Evolutionary conservation across 352 stramenopile genomes (phyloP).

Genomic region (Globisporangium nunn): DNA sequence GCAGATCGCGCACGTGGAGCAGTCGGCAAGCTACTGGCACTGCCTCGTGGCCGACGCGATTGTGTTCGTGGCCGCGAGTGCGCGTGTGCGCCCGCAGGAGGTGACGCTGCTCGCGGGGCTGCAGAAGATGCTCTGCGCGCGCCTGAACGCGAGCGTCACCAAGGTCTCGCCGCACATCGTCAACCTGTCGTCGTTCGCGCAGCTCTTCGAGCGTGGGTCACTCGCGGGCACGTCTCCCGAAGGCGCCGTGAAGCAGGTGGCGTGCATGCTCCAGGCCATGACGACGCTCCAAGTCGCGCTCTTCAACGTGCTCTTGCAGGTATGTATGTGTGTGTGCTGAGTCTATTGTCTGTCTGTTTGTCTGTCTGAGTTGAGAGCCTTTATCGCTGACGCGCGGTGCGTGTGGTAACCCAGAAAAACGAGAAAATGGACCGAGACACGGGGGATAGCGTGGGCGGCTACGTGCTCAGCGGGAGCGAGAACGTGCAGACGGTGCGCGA

Average conservation of each 20-base stretch:
- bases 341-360: not conserved
- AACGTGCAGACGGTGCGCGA: slow-evolving; percentile 45
- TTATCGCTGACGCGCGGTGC: not conserved
- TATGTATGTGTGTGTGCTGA: not conserved
- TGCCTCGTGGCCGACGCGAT: slow-evolving; percentile 61
- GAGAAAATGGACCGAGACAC: slow-evolving; percentile 63
- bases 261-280: slow-evolving; percentile 71
- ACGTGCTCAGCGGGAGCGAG: slow-evolving; percentile 32
- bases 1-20: slow-evolving; percentile 45
- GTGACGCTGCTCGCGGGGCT: slow-evolving; percentile 42
- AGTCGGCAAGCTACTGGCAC: slow-evolving; percentile 74
- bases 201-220: slow-evolving; percentile 66
- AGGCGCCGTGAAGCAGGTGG: slow-evolving; percentile 62
- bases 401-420: slow-evolving; percentile 23
- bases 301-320: slow-evolving; percentile 46
- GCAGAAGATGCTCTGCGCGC: slow-evolving; percentile 48
- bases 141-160: slow-evolving; percentile 45
- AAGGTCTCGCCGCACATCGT: slow-evolving; percentile 81
- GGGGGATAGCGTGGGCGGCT: slow-evolving; percentile 32
- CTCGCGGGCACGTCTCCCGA: slow-evolving; percentile 55
- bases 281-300: slow-evolving; percentile 64
- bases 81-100: slow-evolving; percentile 40
- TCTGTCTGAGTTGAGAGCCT: not conserved
- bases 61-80: slow-evolving; percentile 55
- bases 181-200: slow-evolving; percentile 65